Evolutionary conservation across 202 grass and related monocot genomes (phyloP), one percentile per base, ranked within the genome.

Genomic region (Zizania palustris): DNA sequence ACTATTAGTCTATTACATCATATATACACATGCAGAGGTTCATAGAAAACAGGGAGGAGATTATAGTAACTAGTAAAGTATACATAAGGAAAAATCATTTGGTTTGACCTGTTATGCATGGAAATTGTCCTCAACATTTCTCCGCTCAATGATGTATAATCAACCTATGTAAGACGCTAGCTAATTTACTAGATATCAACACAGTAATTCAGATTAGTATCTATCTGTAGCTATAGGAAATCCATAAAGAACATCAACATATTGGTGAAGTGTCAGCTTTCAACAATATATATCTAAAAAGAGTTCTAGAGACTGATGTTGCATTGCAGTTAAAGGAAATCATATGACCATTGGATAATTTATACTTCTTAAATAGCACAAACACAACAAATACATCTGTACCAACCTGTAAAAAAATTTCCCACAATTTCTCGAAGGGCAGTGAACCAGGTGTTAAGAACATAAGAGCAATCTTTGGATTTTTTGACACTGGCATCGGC

Each of bases 361-460:
- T 21, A 22, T 76, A 65, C 19, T 65, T 28, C 68, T 67, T 21
- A 61, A 66, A 78, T 76, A 21, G 7, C 61, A 80, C 11, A 69
- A 42, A 38, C 28, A 82, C 48, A 80, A 19, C 1, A 58, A 53
- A 22, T 60, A 44, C 22, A 80, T 72, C 37, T 56, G 71, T 40
- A 66, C 88, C 79, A 82, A 98, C 96, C 87, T 77, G 69, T 72
- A 99, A 93, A 85, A 99, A 99, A 39, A 83, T 95, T 85, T 93
- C 96, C 96, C 96, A 99, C 50, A 99, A 82, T 79, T 73, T 99
- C 49, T 99, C 96, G 10, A 99, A 99, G 15, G 96, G 96, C 80
- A 99, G 62, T 44, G 91, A 86, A 81, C 92, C 92, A 46, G 96
- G 89, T 5, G 83, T 89, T 73, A 99, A 80, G 80, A 99, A 99